phyloP scores from a whole-genome alignment of 2,329 filamentous ascomycete species.

The Sclerotinia sclerotiorum region DNA sequence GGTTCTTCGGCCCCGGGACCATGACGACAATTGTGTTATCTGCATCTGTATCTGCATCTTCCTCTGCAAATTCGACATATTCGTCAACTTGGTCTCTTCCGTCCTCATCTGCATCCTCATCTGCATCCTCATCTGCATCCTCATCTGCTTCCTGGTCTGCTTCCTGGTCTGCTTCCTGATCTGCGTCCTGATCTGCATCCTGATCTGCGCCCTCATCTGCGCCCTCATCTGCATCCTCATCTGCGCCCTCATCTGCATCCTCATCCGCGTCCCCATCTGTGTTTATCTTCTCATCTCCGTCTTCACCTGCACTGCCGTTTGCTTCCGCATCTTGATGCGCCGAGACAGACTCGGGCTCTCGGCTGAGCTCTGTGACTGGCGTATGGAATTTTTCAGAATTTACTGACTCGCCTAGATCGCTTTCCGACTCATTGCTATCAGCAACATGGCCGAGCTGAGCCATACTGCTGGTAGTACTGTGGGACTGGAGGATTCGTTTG shows the following conservation, averaged over 20 bases:
- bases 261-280: background rate
- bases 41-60: background rate
- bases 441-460: conserved; percentile 14
- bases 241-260: background rate
- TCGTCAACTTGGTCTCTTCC: background rate
- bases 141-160: too few species aligned
- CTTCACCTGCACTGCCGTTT: background rate
- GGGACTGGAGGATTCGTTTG: background rate
- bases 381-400: conserved; percentile 17
- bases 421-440: conserved; percentile 29
- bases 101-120: background rate
- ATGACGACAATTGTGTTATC: conserved; percentile 32
- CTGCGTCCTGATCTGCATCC: too few species aligned
- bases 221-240: too few species aligned
- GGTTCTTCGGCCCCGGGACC: conserved; percentile 32
- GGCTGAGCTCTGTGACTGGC: conserved; percentile 26
- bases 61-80: background rate
- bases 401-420: conserved; percentile 8
- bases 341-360: conserved; percentile 28
- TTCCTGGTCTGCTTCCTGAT: too few species aligned
- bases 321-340: conserved; percentile 33
- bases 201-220: background rate
- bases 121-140: background rate
- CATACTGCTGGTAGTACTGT: conserved; percentile 6
- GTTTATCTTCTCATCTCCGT: background rate